Conservation (phyloP, 371 early-diverging fungal genomes). For the Actinomortierella wolfii region DNA sequence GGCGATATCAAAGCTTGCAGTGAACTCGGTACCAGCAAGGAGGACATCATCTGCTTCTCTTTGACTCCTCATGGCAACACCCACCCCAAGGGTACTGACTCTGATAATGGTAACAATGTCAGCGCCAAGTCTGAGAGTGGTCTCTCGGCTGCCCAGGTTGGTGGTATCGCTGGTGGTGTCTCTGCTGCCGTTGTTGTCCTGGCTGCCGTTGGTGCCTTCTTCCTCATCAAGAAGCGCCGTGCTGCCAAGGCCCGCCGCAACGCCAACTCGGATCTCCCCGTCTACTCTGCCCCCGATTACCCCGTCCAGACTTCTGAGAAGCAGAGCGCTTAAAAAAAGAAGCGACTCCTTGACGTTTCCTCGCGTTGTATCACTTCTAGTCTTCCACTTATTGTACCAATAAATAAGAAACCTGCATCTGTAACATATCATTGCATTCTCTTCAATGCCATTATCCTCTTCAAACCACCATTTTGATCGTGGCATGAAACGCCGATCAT, state of each 20-base stretch:
- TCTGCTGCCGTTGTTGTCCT: conserved; percentile 34
- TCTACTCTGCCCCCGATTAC: conserved; percentile 29
- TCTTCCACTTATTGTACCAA: no score
- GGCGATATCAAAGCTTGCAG: conserved; percentile 24
- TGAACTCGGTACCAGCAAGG: conserved; percentile 11
- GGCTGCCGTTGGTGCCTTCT: conserved; percentile 30
- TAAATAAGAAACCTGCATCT: no score
- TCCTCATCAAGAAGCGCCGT: conserved; percentile 16
- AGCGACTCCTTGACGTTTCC: background rate
- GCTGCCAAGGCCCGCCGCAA: conserved; percentile 22
- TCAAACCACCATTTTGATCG: no score
- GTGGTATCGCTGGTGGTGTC: conserved; percentile 46
- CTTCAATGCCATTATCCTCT: no score
- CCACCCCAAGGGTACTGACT: conserved; percentile 3
- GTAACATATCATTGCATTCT: no score
- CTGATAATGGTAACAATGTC: no score
- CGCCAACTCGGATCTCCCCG: conserved; percentile 14
- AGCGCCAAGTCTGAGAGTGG: conserved; percentile 6
- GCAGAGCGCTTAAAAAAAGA: conserved; percentile 29
- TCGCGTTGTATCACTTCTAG: no score
- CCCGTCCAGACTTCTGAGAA: conserved; percentile 29
- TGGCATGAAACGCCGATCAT: no score
- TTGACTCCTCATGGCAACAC: conserved; percentile 8
- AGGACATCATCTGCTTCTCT: conserved; percentile 35
- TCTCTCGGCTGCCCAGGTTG: conserved; percentile 29